Conservation (phyloP, 176 grass and related monocot genomes). For the maize (Zea mays) region Zm-B73-REFERENCE-NAM-5.0 NC_050104.1:125366501-125367000, state of each 20-base stretch:
- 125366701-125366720: conserved; percentile 39
- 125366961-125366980: neutral
- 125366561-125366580: conserved; percentile 19
- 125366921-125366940: conserved; percentile 27
- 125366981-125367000: conserved; percentile 6
- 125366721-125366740: neutral
- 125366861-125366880: conserved; percentile 27
- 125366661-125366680: conserved; percentile 25
- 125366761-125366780: conserved; percentile 28
- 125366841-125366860: conserved; percentile 45
- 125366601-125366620: conserved; percentile 15
- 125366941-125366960: neutral
- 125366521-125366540: neutral
- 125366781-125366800: conserved; percentile 41
- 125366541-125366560: conserved; percentile 23
- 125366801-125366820: conserved; percentile 52
- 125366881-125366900: conserved; percentile 32
- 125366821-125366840: conserved; percentile 48
- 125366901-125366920: conserved; percentile 12
- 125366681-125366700: conserved; percentile 35
- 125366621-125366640: conserved; percentile 23
- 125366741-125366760: neutral
- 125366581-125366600: conserved; percentile 16
- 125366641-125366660: conserved; percentile 24
- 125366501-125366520: conserved; percentile 44